Percentiles rank a stretch among this genome's conserved stretches.
These are phyloP conservation scores for Xylariaceae sp. DNA, from an alignment of 2,329 filamentous ascomycete species.

Conservation along the genomic window DNA sequence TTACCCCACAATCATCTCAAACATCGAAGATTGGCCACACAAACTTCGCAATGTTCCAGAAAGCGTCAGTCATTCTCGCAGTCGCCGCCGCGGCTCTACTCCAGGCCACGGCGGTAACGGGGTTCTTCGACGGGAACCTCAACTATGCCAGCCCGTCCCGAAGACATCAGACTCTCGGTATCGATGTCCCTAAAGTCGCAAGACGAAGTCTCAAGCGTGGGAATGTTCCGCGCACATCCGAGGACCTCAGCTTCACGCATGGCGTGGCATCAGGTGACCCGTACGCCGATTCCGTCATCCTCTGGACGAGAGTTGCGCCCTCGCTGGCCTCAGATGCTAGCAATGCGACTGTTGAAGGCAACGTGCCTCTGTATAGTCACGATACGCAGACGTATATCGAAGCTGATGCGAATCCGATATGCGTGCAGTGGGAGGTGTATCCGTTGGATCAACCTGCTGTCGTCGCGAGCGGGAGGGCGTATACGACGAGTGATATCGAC, in stretches of 20 bases:
- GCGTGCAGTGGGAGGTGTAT: slow-evolving; percentile 60
- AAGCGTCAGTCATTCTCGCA: not conserved
- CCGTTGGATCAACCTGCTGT: slow-evolving; percentile 35
- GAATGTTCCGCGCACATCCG: slow-evolving; percentile 39
- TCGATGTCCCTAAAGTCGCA: slow-evolving; percentile 58
- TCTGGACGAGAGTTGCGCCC: slow-evolving; percentile 46
- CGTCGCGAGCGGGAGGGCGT: slow-evolving; percentile 54
- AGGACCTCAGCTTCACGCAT: slow-evolving; percentile 58
- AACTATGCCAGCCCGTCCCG: slow-evolving; percentile 65
- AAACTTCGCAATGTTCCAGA: slow-evolving; percentile 5
- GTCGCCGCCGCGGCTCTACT: slow-evolving; percentile 2
- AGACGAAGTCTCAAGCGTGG: slow-evolving; percentile 45
- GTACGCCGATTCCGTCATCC: slow-evolving; percentile 53
- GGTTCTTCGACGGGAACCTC: slow-evolving; percentile 43
- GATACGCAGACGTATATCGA: slow-evolving; percentile 45
- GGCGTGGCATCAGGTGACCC: slow-evolving; percentile 50
- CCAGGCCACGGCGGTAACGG: slow-evolving; percentile 12
- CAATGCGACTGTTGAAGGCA: slow-evolving; percentile 40
- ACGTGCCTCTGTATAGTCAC: slow-evolving; percentile 41
- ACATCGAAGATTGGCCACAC: not conserved
- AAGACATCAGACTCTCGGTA: slow-evolving; percentile 57
- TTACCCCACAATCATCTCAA: not conserved
- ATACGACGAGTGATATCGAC: slow-evolving; percentile 68
- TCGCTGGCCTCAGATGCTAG: slow-evolving; percentile 41
- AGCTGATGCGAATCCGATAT: slow-evolving; percentile 48